Percentiles rank a stretch among this genome's conserved stretches.
Conservation (phyloP, 2,329 filamentous ascomycete genomes). For the Exophiala viscosa region DNA sequence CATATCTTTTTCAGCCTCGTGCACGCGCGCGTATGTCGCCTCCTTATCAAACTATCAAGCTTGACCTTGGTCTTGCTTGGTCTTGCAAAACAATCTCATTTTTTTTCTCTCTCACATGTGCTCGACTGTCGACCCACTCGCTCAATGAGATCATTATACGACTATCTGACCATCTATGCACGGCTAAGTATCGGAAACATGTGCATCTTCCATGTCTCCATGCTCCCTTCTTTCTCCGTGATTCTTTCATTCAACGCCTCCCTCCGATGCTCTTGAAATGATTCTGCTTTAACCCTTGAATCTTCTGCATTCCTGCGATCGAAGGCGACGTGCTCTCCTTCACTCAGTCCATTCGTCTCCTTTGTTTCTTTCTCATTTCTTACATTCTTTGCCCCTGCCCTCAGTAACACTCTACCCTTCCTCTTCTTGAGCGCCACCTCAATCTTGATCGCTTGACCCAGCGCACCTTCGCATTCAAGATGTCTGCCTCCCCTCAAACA, state of each 20-base stretch:
- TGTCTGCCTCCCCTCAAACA: constrained; percentile 1
- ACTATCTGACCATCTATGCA: too few species aligned
- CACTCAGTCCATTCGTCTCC: too few species aligned
- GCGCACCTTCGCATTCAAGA: background rate
- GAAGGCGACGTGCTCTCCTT: too few species aligned
- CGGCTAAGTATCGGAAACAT: background rate
- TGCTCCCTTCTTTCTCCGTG: background rate
- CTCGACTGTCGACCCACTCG: background rate
- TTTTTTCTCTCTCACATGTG: background rate
- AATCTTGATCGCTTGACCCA: too few species aligned
- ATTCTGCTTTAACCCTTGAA: too few species aligned
- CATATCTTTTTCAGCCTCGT: background rate
- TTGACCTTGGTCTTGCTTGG: too few species aligned
- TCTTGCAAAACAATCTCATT: background rate
- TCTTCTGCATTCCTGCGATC: too few species aligned
- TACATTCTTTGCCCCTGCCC: too few species aligned
- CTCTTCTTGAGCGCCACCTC: too few species aligned
- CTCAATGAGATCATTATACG: background rate
- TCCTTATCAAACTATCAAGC: background rate
- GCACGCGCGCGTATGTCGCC: background rate
- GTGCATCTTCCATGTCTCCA: background rate
- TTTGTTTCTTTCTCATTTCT: too few species aligned
- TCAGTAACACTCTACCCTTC: too few species aligned
- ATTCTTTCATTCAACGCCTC: background rate
- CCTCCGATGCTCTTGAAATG: too few species aligned